These are phyloP conservation scores for Starmerella stigmatis DNA, from an alignment of 805 yeast species.

Conservation along the genomic window DNA sequence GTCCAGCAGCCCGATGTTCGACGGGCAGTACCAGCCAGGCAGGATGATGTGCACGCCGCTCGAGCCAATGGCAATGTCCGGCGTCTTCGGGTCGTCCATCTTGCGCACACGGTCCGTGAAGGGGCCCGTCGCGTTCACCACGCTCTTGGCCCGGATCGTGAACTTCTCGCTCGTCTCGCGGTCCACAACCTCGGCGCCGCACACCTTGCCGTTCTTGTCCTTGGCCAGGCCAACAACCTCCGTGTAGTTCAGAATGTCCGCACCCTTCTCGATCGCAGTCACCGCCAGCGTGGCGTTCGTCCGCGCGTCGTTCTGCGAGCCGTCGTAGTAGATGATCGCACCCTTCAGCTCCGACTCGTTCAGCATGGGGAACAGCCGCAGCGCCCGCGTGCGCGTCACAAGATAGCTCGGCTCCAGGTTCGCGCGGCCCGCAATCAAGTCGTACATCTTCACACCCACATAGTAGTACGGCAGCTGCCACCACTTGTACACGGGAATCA, in stretches of 20 bases:
- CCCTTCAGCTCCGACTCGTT: conserved; percentile 72
- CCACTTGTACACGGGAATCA: conserved; percentile 91
- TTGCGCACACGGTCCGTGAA: conserved; percentile 73
- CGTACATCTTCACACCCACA: conserved; percentile 84
- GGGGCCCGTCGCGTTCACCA: conserved; percentile 93
- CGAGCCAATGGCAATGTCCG: conserved; percentile 81
- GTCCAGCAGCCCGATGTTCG: conserved; percentile 76
- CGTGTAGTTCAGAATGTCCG: conserved; percentile 78
- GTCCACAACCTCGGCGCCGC: conserved; percentile 70
- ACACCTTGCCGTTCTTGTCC: conserved; percentile 45
- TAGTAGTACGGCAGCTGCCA: conserved; percentile 95
- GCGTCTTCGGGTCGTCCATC: conserved; percentile 58
- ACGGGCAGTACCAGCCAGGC: conserved; percentile 87
- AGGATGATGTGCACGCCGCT: conserved; percentile 87
- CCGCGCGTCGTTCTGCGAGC: conserved; percentile 85
- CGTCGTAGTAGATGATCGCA: conserved; percentile 89
- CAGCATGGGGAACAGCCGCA: conserved; percentile 75
- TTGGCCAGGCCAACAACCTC: conserved; percentile 69
- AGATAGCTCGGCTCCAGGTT: conserved; percentile 71
- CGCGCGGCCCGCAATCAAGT: conserved; percentile 81
- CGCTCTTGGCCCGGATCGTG: conserved; percentile 57
- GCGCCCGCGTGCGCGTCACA: conserved; percentile 53
- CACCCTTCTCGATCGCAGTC: conserved; percentile 78
- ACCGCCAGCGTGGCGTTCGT: conserved; percentile 78
- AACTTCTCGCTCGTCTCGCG: conserved; percentile 47